Conservation (phyloP, 2,329 filamentous ascomycete genomes). For the Cryphonectria nitschkei region DNA sequence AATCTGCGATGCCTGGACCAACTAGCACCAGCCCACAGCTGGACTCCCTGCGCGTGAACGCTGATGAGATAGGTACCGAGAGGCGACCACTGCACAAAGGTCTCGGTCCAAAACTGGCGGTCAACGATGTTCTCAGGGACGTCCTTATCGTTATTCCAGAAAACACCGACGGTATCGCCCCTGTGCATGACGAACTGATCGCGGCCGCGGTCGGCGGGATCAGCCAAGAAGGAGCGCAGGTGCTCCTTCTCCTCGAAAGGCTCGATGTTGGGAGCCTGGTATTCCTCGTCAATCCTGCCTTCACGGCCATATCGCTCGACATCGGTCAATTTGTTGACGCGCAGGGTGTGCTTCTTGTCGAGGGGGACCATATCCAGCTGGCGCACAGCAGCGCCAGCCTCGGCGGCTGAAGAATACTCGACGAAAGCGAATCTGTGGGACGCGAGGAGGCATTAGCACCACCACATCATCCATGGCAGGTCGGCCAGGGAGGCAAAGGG, state of each 20-base stretch:
- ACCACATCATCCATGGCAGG: conserved; percentile 1
- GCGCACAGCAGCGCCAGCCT: conserved; percentile 88
- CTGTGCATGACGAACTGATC: conserved; percentile 97
- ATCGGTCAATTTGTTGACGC: conserved; percentile 97
- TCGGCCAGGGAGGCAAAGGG: conserved; percentile 25
- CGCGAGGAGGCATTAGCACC: conserved; percentile 15
- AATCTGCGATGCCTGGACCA: conserved; percentile 94
- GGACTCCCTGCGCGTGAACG: conserved; percentile 93
- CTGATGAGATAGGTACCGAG: conserved; percentile 92
- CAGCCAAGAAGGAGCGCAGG: conserved; percentile 88
- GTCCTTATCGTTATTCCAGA: conserved; percentile 98
- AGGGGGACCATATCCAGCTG: conserved; percentile 84
- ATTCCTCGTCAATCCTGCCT: conserved; percentile 90
- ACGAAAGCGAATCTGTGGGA: conserved; percentile 85
- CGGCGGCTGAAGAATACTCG: conserved; percentile 88
- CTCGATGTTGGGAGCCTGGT: conserved; percentile 78
- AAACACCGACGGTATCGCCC: conserved; percentile 88
- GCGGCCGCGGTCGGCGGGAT: conserved; percentile 76
- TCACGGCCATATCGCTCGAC: conserved; percentile 95
- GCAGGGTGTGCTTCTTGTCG: conserved; percentile 94
- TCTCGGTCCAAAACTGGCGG: conserved; percentile 95
- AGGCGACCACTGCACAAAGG: conserved; percentile 97
- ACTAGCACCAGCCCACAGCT: conserved; percentile 90
- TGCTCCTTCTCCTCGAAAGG: conserved; percentile 93
- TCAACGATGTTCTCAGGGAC: conserved; percentile 86